Evolutionary conservation across 352 stramenopile genomes (phyloP), one percentile per base, ranked within the genome.

Genomic region (Pythium monospermum): DNA sequence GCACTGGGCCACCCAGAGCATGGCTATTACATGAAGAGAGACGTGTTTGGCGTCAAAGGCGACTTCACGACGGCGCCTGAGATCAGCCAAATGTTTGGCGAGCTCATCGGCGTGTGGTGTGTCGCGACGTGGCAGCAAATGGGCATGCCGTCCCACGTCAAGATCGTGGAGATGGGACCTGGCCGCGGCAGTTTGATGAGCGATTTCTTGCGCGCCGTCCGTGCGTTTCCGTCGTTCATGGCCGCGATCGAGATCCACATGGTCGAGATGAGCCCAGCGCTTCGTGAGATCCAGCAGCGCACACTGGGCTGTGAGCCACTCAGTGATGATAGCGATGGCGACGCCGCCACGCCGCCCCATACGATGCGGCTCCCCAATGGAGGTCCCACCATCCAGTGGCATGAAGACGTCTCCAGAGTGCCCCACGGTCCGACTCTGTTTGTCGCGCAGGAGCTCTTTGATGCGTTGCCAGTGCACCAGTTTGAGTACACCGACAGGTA

Each of bases 11-110:
- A 98, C 73, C 90, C 88, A 13, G 47, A 86, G 43, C 81, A 97
- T 69, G 95, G 95, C 30, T 98, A 98, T 71, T 98, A 98, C 75
- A 98, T 97, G 69, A 94, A 95, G 61, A 83, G 84, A 33, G 83
- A 97, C 53, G 82, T 97, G 45, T 95, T 98, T 62, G 91, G 91
- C 30, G 78, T 64, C 26, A 71, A 92, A 41, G 89, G 88, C 53
- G 90, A 98, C 73, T 98, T 98, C 68, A 95, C 92, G 26, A 98
- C 91, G 1, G 89, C 91, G 13, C 91, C 91, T 2, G 91, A 98
- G 71, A 97, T 98, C 61, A 94, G 72, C 35, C 88, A 96, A 53
- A 93, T 97, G 68, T 98, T 98, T 61, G 90, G 91, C 44, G 91
- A 98, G 61, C 69, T 97, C 31, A 74, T 97, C 49, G 83, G 83